Percentiles rank a stretch among this genome's conserved stretches.
phyloP scores from a whole-genome alignment of 1,139 yeast genomes.

The Trichomonascaceae sp. region DNA sequence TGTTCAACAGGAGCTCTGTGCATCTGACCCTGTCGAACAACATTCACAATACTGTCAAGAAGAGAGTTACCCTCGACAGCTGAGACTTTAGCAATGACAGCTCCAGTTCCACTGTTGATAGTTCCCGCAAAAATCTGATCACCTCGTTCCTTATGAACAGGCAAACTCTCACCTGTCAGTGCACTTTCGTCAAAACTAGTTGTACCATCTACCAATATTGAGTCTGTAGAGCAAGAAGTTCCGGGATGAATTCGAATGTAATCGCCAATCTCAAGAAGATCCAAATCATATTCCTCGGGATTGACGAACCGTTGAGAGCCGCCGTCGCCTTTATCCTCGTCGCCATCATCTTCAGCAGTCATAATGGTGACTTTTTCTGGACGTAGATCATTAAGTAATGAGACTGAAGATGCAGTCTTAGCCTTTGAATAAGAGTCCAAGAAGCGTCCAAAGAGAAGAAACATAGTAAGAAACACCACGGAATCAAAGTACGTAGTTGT shows the following conservation, averaged over 20 bases:
- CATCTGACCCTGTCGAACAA: constrained; percentile 70
- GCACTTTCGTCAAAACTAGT: constrained; percentile 71
- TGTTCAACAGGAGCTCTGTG: constrained; percentile 71
- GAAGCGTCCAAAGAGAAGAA: constrained; percentile 61
- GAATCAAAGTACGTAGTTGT: constrained; percentile 71
- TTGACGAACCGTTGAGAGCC: neutral
- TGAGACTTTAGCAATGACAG: constrained; percentile 52
- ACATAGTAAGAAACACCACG: constrained; percentile 67
- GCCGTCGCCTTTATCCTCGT: constrained; percentile 28
- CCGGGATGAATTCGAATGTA: constrained; percentile 55
- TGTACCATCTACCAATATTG: constrained; percentile 51
- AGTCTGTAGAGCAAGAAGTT: constrained; percentile 68
- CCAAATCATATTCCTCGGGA: constrained; percentile 33
- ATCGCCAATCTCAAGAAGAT: constrained; percentile 60
- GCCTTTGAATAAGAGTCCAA: constrained; percentile 61
- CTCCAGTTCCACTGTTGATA: constrained; percentile 51
- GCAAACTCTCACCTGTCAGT: constrained; percentile 68
- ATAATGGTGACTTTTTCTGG: constrained; percentile 47
- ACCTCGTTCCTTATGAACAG: constrained; percentile 55
- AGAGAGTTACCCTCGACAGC: constrained; percentile 61
- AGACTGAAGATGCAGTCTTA: constrained; percentile 61
- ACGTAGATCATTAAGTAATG: constrained; percentile 47
- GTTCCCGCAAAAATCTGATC: constrained; percentile 73
- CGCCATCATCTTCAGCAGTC: constrained; percentile 10
- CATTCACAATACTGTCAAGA: constrained; percentile 60